Evolutionary conservation across 1,284 basidiomycete genomes (phyloP), one percentile per base, ranked within the genome.

Genomic region (Rhodofomes roseus): DNA sequence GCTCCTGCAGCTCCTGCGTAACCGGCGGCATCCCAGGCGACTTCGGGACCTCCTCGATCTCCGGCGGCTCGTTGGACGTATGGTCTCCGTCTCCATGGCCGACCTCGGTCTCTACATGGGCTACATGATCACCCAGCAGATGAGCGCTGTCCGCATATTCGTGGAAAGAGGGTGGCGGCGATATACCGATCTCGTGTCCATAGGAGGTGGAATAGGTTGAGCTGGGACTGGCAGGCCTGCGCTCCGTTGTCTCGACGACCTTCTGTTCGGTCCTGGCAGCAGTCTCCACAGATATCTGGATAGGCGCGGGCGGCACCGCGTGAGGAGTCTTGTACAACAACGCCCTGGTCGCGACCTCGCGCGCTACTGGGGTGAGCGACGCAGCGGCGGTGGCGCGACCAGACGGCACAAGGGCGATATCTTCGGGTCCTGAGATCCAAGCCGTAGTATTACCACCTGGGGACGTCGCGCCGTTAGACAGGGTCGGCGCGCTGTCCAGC

Each of bases 401-500:
- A 25, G 31, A 36, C 18, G 44, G 62, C 51, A 54, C 48, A 11
- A 50, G 48, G 40, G 54, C 36, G 40, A 60, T 55, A 16, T 58
- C 43, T 31, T 37, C 58, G 2, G 65, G 51, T 4, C 60, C 62
- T 18, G 59, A 54, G 20, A 68, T 56, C 55, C 62, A 62, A 4
- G 64, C 62, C 7, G 29, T 25, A 3, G 20, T n/a, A 41, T 25
- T 52, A 27, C 20, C 31, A 29, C 6, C 36, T 54, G 54, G 60
- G 40, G 62, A 55, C 12, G 56, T 48, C 23, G 44, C 22, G 16
- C 56, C 60, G 12, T 54, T 41, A 2, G 57, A 50, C 18, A 25
- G 27, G 16, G 57, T 25, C 48, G 63, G 60, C 8, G 63, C 62
- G 41, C 62, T 62, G 52, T 76, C 75, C n/a, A 78, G 70, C 2